Evolutionary conservation across 306 rosid genomes (phyloP), one percentile per base, ranked within the genome.

Genomic region (Arachis stenosperma): DNA sequence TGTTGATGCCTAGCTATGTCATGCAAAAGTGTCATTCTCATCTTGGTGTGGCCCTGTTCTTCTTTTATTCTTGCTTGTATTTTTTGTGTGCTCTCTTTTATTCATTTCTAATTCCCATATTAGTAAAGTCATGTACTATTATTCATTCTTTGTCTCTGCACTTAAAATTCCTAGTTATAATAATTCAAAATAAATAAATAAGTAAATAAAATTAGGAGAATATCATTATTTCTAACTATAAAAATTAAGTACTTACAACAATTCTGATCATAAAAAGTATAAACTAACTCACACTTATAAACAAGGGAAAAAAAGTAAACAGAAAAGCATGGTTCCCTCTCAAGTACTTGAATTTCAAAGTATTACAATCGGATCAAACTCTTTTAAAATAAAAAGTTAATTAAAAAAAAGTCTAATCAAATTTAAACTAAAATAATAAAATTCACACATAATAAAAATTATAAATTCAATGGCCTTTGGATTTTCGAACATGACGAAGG

Each of bases 1-100:
- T 71, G 4, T 59, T 71, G 4, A 70, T 65, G 75, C 39, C 36
- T 63, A 22, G 27, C 27, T 22, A 73, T 48, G 66, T 4, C 66
- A 39, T 58, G 74, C 75, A 37, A 62, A 65, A 46, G 80, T 62
- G 82, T 77, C 72, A 64, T 29, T 36, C 76, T 74, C 82, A 59
- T 72, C 78, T 8, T 11, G 17, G 2, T 29, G 11, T 42, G 14
- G 6, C 66, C 8, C 27, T 22, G 27, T 22, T 22, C 60, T n/a
- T 15, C 3, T 2, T 8, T 40, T 15, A 8, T 13, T 53, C 63
- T 62, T 30, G 29, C 60, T 54, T 76, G 44, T 22, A 22, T 27
- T 4, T 60, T 69, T 73, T 74, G 53, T 48, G 75, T 42, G 11
- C 46, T n/a, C 40, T 7, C 13, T 47, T 37, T 61, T 57, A 48